Conservation (phyloP, 2,329 filamentous ascomycete genomes). For the Talaromyces sp. region DNA sequence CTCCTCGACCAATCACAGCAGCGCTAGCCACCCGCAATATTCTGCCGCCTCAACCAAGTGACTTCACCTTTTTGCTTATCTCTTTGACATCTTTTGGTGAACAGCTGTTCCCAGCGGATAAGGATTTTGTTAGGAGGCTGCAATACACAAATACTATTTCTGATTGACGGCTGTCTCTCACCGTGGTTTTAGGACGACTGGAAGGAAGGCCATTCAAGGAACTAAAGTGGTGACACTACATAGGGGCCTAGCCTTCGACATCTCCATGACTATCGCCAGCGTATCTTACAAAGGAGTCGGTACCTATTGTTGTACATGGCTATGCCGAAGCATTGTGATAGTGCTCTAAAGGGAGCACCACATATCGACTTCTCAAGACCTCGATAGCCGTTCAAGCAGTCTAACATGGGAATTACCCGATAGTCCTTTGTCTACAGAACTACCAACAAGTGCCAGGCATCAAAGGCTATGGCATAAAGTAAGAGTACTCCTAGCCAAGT, state of each 20-base stretch:
- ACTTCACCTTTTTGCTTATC: not conserved
- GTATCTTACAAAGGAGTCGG: not conserved
- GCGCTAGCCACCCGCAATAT: conserved; percentile 18
- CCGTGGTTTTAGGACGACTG: not conserved
- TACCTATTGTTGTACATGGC: not conserved
- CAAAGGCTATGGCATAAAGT: no score
- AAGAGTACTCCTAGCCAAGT: no score
- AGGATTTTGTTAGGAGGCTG: not conserved
- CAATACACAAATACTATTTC: not conserved
- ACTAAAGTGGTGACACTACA: not conserved
- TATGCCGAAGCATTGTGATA: not conserved
- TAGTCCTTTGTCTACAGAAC: not conserved
- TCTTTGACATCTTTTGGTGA: not conserved
- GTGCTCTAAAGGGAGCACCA: not conserved
- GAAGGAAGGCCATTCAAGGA: not conserved
- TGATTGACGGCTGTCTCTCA: not conserved
- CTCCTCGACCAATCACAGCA: conserved; percentile 31
- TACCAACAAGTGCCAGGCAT: not conserved
- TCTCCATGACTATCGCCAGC: not conserved
- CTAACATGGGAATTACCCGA: not conserved
- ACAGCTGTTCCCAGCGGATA: not conserved
- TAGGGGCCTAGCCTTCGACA: not conserved
- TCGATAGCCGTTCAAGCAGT: not conserved
- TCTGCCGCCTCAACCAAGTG: conserved; percentile 20
- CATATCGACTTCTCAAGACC: not conserved